These are phyloP conservation scores for Paramyrothecium sp. DNA, from an alignment of 2,329 filamentous ascomycete genomes.

Conservation along the genomic window DNA sequence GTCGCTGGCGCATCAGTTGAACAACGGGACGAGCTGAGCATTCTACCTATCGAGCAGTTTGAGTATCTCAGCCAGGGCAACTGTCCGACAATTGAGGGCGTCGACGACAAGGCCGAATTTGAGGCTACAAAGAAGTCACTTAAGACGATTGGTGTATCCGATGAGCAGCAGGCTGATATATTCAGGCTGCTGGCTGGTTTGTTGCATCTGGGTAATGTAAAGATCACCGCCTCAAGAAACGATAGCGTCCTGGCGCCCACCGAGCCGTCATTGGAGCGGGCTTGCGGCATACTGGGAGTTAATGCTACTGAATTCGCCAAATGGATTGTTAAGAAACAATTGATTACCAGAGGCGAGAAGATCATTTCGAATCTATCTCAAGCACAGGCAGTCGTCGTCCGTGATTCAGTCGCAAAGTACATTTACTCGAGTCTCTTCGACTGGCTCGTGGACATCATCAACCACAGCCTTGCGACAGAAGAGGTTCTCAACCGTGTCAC, in stretches of 20 bases:
- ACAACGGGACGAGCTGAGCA: slow-evolving; percentile 74
- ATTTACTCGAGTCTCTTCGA: slow-evolving; percentile 98
- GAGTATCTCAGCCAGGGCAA: slow-evolving; percentile 96
- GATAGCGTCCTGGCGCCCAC: slow-evolving; percentile 80
- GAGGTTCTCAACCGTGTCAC: slow-evolving; percentile 78
- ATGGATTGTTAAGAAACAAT: slow-evolving; percentile 99
- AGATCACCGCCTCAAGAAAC: slow-evolving; percentile 85
- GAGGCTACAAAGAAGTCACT: slow-evolving; percentile 83
- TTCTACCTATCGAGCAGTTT: slow-evolving; percentile 85
- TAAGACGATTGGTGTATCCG: slow-evolving; percentile 79
- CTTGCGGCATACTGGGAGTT: slow-evolving; percentile 84
- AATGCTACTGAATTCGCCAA: slow-evolving; percentile 84
- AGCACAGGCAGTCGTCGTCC: slow-evolving; percentile 88
- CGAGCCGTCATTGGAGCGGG: slow-evolving; percentile 79
- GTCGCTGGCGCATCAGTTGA: slow-evolving; percentile 86
- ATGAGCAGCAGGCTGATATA: slow-evolving; percentile 74
- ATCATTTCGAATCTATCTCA: slow-evolving; percentile 94
- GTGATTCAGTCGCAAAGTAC: slow-evolving; percentile 97
- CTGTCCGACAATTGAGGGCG: slow-evolving; percentile 85
- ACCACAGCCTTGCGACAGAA: slow-evolving; percentile 83
- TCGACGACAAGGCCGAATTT: slow-evolving; percentile 95
- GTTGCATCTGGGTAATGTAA: slow-evolving; percentile 92
- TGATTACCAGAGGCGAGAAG: slow-evolving; percentile 94
- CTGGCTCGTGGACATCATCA: slow-evolving; percentile 98
- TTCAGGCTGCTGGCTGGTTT: slow-evolving; percentile 89